A percentile compares a stretch with the other conserved stretches of the same genome.
Evolutionary conservation across 177 flowering plant genomes (phyloP).

Genomic region (Vitis hybrid): DNA sequence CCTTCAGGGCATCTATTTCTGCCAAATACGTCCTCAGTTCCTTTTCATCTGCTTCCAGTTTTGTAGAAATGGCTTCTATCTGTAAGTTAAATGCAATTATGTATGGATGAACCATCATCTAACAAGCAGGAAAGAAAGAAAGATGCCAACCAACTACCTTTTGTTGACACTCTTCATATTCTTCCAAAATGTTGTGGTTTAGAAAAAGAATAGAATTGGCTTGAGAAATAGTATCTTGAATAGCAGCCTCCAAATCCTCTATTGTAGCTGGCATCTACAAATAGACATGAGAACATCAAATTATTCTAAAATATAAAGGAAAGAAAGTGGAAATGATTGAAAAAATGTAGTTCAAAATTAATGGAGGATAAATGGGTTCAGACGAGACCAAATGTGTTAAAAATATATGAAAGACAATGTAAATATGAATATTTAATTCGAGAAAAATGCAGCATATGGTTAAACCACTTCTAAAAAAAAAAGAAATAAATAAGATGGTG

Average conservation of each 20-base stretch:
- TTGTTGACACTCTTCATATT: conserved; percentile 78
- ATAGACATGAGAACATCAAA: conserved; percentile 6
- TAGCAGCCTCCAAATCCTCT: conserved; percentile 89
- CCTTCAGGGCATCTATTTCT: conserved; percentile 73
- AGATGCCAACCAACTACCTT: conserved; percentile 37
- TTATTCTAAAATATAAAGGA: background rate
- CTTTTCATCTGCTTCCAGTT: conserved; percentile 52
- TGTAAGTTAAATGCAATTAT: conserved; percentile 27
- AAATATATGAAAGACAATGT: no score
- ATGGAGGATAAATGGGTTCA: no score
- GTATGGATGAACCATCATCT: background rate
- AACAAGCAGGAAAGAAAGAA: background rate
- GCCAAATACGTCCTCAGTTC: conserved; percentile 41
- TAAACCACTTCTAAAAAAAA: no score
- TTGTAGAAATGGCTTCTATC: conserved; percentile 54
- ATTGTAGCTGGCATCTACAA: conserved; percentile 89
- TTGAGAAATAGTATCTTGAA: conserved; percentile 70
- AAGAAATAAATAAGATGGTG: no score
- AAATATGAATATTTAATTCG: no score
- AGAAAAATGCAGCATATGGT: no score
- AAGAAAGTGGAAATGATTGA: background rate
- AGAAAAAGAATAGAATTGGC: conserved; percentile 87
- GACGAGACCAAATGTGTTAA: no score
- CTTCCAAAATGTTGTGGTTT: conserved; percentile 73
- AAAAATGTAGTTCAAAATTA: background rate